Evolutionary conservation across 2,329 filamentous ascomycete genomes (phyloP), one percentile per base, ranked within the genome.

Genomic region (Ophiostoma sp.): DNA sequence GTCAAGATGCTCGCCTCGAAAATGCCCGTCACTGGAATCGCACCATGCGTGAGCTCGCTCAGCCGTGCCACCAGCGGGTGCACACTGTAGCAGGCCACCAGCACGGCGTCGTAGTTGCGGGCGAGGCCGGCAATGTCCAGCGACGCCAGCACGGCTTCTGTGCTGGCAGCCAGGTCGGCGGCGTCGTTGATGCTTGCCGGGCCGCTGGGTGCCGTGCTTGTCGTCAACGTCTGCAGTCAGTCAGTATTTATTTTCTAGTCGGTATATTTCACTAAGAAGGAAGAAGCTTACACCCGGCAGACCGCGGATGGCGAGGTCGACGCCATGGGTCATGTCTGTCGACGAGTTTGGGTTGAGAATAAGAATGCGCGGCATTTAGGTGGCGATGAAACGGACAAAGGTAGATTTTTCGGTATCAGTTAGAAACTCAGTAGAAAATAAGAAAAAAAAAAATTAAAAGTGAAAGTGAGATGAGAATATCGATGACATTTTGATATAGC

Each of bases 21-120:
- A 70, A 98, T 97, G 6, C 94, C 94, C 0, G 87, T 89, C 5
- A 93, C 89, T 44, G 87, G 78, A 81, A 85, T 71, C 11, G 73
- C 74, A 17, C 74, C 71, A 31, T 72, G 72, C 15, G 76, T 70
- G 31, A 72, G 64, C 6, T 79, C 68, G 78, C 75, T 78, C 17
- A 96, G 80, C 67, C 84, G 78, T 0, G 82, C 78, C 0, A 96
- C 91, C 0, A 97, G 84, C 0, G 90, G 88, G 76, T 97, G 93
- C 0, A 90, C 87, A 72, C 91, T 95, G 81, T 92, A 98, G 80
- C 94, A 97, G 27, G 93, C 93, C 1, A 97, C 85, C 0, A 97
- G 84, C 72, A 96, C 89, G n/a, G 85, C 93, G 76, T 95, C 89
- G 78, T 92, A 87, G 36, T 79, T 75, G 2, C 78, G 71, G 0